phyloP scores from a whole-genome alignment of 495 filamentous ascomycete species.

The Talaromyces adpressus region DNA sequence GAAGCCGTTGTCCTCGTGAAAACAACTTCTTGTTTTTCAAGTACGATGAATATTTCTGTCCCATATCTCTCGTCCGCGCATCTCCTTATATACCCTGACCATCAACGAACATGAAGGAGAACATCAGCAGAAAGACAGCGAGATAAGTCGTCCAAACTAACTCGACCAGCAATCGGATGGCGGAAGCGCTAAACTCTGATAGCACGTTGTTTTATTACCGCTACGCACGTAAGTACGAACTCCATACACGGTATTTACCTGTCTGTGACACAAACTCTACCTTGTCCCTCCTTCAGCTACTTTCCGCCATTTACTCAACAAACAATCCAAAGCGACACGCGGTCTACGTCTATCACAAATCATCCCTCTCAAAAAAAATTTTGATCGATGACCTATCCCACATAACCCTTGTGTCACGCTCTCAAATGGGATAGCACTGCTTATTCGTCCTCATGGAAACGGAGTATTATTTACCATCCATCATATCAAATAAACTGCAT shows the following conservation, averaged over 20 bases:
- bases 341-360: too few relatives aligned
- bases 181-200: background rate
- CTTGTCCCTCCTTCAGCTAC: background rate
- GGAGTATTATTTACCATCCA: background rate
- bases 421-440: background rate
- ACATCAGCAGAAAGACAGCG: background rate
- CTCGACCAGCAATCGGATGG: background rate
- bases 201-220: background rate
- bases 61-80: background rate
- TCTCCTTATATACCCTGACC: background rate
- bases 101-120: background rate
- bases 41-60: background rate
- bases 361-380: background rate
- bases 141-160: background rate
- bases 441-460: background rate
- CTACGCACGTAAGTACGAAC: background rate
- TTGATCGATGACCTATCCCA: background rate
- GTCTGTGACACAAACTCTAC: background rate
- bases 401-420: background rate
- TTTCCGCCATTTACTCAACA: background rate
- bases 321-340: too few relatives aligned
- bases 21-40: background rate
- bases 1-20: background rate
- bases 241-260: background rate
- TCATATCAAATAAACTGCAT: too few relatives aligned